Evolutionary conservation across 306 rosid species (phyloP).

Genomic region (Hippophae gyantsensis): DNA sequence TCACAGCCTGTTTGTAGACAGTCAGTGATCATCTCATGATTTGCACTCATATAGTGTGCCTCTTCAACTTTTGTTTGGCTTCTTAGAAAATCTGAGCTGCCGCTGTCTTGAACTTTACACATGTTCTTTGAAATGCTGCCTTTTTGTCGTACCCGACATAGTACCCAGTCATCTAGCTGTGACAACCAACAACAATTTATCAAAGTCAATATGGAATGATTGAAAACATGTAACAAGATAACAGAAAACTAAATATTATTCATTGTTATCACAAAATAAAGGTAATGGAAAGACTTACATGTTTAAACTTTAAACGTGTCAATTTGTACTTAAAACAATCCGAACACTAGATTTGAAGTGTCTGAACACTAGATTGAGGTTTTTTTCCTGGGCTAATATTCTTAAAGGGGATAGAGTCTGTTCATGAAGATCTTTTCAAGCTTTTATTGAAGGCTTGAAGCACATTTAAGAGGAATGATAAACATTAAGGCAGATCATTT

Average conservation of each 20-base stretch:
- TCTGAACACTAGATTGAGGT: no score
- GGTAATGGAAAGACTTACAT: no score
- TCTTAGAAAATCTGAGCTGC: constrained; percentile 15
- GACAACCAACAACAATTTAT: constrained; percentile 8
- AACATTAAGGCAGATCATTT: no score
- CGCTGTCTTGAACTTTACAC: constrained; percentile 31
- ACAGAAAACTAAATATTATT: neutral
- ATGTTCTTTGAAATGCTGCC: constrained; percentile 31
- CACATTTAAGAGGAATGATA: no score
- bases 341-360: no score
- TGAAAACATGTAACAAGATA: neutral
- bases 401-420: no score
- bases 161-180: constrained; percentile 79
- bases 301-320: no score
- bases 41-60: constrained; percentile 20
- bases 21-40: constrained; percentile 27
- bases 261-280: neutral
- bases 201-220: constrained; percentile 11
- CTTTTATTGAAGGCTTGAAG: no score
- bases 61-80: constrained; percentile 18
- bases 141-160: constrained; percentile 58
- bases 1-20: constrained; percentile 40
- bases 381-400: no score
- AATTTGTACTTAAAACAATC: no score
- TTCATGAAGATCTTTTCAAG: no score